phyloP scores from a whole-genome alignment of 2,329 filamentous ascomycete genomes.

The Cercospora sp. region DNA sequence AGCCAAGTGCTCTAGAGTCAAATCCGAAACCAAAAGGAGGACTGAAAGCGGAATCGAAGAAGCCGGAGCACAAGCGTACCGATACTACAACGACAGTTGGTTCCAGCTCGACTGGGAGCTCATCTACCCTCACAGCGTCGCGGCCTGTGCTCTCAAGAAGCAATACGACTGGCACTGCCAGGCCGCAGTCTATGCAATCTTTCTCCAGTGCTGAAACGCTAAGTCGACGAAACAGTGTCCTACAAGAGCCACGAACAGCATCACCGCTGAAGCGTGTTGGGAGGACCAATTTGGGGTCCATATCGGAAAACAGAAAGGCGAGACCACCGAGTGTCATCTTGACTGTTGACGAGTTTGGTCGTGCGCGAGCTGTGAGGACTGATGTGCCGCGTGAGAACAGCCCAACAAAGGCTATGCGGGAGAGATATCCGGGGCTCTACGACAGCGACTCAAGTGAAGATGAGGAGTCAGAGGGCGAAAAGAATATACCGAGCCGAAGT shows the following conservation, averaged over 20 bases:
- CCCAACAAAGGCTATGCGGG: slow-evolving; percentile 38
- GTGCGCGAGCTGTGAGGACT: slow-evolving; percentile 43
- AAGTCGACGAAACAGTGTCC: slow-evolving; percentile 32
- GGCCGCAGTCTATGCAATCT: slow-evolving; percentile 27
- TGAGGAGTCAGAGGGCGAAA: slow-evolving; percentile 32
- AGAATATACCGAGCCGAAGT: slow-evolving; percentile 31
- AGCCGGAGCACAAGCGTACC: slow-evolving; percentile 41
- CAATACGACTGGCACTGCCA: slow-evolving; percentile 46
- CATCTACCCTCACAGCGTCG: slow-evolving; percentile 5
- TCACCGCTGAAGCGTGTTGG: slow-evolving; percentile 51
- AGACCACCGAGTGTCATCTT: slow-evolving; percentile 44
- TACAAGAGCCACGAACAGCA: slow-evolving; percentile 45
- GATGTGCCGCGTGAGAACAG: slow-evolving; percentile 35
- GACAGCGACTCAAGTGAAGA: slow-evolving; percentile 41
- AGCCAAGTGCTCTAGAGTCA: slow-evolving; percentile 23
- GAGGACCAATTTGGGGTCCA: slow-evolving; percentile 44
- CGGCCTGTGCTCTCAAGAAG: slow-evolving; percentile 43
- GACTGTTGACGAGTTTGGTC: slow-evolving; percentile 49
- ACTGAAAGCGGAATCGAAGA: slow-evolving; percentile 27
- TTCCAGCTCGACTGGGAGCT: slow-evolving; percentile 35
- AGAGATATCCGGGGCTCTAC: slow-evolving; percentile 50
- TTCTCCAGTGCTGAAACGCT: slow-evolving; percentile 34
- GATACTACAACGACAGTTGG: slow-evolving; percentile 44
- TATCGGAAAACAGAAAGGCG: slow-evolving; percentile 46
- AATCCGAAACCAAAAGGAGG: slow-evolving; percentile 32